A percentile compares a stretch with the other conserved stretches of the same genome.
Evolutionary conservation across 2,329 filamentous ascomycete genomes (phyloP).

Genomic region (Didymella keratinophila): DNA sequence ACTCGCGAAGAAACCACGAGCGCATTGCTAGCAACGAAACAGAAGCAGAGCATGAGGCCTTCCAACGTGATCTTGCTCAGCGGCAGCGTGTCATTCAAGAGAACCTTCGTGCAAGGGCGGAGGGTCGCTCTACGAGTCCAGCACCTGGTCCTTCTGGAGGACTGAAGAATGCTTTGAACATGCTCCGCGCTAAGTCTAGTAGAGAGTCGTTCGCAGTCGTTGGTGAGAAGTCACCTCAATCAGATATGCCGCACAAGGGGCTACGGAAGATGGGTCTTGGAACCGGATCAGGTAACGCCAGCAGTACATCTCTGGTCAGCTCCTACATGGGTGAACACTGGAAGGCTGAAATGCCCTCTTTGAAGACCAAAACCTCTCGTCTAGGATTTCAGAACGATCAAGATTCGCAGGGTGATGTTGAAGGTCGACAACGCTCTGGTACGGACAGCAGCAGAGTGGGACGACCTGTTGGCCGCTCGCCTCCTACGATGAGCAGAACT

Average conservation of each 20-base stretch:
- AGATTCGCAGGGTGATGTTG: constrained; percentile 45
- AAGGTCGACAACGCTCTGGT: constrained; percentile 42
- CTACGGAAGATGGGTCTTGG: constrained; percentile 69
- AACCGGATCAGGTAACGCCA: constrained; percentile 48
- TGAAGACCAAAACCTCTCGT: constrained; percentile 44
- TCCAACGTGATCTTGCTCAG: constrained; percentile 75
- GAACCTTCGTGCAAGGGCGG: constrained; percentile 71
- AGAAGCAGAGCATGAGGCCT: constrained; percentile 70
- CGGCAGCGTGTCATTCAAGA: constrained; percentile 76
- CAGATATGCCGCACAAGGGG: constrained; percentile 60
- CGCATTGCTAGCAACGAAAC: constrained; percentile 60
- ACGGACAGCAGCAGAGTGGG: constrained; percentile 44
- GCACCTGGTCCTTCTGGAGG: constrained; percentile 47
- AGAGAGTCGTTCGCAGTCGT: constrained; percentile 68
- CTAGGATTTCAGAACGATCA: constrained; percentile 46
- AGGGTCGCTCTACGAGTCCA: constrained; percentile 56
- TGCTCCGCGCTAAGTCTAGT: constrained; percentile 73
- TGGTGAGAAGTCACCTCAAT: constrained; percentile 32
- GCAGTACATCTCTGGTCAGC: constrained; percentile 45
- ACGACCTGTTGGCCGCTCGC: constrained; percentile 43
- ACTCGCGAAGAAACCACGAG: constrained; percentile 56
- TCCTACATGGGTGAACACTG: constrained; percentile 36
- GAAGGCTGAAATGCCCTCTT: constrained; percentile 35
- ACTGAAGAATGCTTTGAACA: constrained; percentile 66
- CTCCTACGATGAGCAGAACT: constrained; percentile 52